These are phyloP conservation scores for Cercospora sesami DNA, from an alignment of 2,329 filamentous ascomycete species.

Conservation along the genomic window DNA sequence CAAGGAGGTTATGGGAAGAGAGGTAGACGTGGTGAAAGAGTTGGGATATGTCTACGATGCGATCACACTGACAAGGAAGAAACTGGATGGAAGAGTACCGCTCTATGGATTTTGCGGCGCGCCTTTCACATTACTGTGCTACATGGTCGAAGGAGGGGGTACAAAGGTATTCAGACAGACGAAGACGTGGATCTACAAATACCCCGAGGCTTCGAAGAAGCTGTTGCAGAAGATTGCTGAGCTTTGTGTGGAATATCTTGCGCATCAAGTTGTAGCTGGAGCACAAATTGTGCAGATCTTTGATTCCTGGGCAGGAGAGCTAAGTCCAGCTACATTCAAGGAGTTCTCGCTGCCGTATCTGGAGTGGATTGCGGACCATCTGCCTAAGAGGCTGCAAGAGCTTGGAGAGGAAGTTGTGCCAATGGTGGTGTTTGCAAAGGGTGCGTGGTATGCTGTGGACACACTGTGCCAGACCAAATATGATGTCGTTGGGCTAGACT, in stretches of 20 bases:
- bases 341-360: constrained; percentile 85
- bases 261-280: constrained; percentile 86
- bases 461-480: constrained; percentile 85
- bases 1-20: constrained; percentile 67
- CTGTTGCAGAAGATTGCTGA: constrained; percentile 89
- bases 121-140: constrained; percentile 94
- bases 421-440: constrained; percentile 98
- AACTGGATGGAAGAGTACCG: constrained; percentile 83
- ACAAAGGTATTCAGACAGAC: constrained; percentile 91
- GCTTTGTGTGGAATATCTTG: constrained; percentile 91
- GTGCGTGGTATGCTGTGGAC: constrained; percentile 92
- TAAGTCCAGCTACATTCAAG: constrained; percentile 80
- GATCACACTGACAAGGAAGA: constrained; percentile 85
- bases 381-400: constrained; percentile 72
- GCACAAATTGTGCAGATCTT: constrained; percentile 97
- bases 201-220: constrained; percentile 74
- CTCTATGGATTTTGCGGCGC: constrained; percentile 96
- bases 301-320: constrained; percentile 95
- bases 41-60: constrained; percentile 95
- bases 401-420: constrained; percentile 78
- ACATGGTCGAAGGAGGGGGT: constrained; percentile 98
- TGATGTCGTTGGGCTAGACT: constrained; percentile 91
- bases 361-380: constrained; percentile 74
- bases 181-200: constrained; percentile 96
- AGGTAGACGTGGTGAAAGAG: constrained; percentile 82